Percentiles rank a stretch among this genome's conserved stretches.
Conservation (phyloP, 371 early-diverging fungal genomes). For the Basidiobolus heterosporus region DNA sequence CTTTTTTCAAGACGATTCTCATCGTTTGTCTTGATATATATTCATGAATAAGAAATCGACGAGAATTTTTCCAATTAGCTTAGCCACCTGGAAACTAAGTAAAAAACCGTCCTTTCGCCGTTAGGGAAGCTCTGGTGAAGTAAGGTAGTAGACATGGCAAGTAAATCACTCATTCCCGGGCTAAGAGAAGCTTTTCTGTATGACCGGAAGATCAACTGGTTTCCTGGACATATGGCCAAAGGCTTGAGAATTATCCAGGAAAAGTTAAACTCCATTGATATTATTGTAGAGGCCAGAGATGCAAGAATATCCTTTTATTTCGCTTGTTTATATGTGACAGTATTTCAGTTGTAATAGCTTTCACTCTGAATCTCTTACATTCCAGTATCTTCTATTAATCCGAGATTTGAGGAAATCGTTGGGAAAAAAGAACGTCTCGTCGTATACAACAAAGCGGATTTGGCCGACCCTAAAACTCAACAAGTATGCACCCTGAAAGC, state of each 20-base stretch:
- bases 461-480: conserved; percentile 43
- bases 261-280: conserved; percentile 54
- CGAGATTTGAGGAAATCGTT: conserved; percentile 57
- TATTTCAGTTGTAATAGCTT: conserved; percentile 2
- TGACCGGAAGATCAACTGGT: conserved; percentile 77
- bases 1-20: no score
- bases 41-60: no score
- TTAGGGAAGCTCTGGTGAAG: no score
- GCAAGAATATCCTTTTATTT: conserved; percentile 29
- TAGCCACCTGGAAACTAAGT: no score
- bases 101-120: no score
- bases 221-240: conserved; percentile 86
- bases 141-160: no score
- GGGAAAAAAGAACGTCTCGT: conserved; percentile 50
- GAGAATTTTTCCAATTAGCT: no score
- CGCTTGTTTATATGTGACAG: background rate
- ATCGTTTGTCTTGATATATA: no score
- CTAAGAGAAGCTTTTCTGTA: conserved; percentile 20
- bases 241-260: conserved; percentile 61
- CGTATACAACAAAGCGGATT: conserved; percentile 84
- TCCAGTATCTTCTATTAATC: conserved; percentile 78
- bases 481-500: conserved; percentile 7
- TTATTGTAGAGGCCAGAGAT: conserved; percentile 85
- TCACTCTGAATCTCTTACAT: conserved; percentile 31
- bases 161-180: no score